A percentile compares a stretch with the other conserved stretches of the same genome.
These are phyloP conservation scores for Eucommia ulmoides DNA, from an alignment of 257 asterid species.

Conservation along the genomic window DNA sequence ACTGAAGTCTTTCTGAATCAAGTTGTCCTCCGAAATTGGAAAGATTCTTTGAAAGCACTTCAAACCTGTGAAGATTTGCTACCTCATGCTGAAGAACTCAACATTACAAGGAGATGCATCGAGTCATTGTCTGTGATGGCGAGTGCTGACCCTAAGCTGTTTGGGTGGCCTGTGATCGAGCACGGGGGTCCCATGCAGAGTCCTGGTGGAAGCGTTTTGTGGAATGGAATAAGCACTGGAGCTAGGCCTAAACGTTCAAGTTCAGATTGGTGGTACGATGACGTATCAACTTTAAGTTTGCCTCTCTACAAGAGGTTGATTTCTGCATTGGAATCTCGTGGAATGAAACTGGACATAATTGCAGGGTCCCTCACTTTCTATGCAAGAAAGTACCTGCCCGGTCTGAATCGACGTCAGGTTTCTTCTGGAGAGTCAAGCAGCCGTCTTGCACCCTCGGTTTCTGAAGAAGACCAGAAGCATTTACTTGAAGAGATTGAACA, in stretches of 20 bases:
- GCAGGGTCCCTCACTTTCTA: slow-evolving; percentile 68
- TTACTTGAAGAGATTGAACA: slow-evolving; percentile 72
- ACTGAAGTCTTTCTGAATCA: slow-evolving; percentile 76
- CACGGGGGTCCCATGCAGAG: slow-evolving; percentile 97
- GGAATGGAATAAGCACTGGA: slow-evolving; percentile 99
- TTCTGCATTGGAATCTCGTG: slow-evolving; percentile 68
- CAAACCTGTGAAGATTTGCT: slow-evolving; percentile 69
- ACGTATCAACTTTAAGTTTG: slow-evolving; percentile 64
- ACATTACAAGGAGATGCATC: slow-evolving; percentile 58
- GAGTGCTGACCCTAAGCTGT: slow-evolving; percentile 61
- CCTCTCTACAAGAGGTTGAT: slow-evolving; percentile 57
- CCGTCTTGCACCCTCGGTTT: slow-evolving; percentile 33
- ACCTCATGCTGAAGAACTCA: slow-evolving; percentile 55
- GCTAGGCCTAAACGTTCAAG: slow-evolving; percentile 59
- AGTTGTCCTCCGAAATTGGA: slow-evolving; percentile 63
- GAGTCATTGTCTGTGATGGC: slow-evolving; percentile 79
- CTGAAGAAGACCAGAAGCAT: slow-evolving; percentile 77
- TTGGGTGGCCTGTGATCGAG: slow-evolving; percentile 94
- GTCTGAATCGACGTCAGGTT: slow-evolving; percentile 57
- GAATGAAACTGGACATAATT: slow-evolving; percentile 46
- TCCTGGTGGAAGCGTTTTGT: slow-evolving; percentile 87
- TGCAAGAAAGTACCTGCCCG: slow-evolving; percentile 75
- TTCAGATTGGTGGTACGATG: slow-evolving; percentile 99
- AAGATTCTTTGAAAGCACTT: slow-evolving; percentile 75
- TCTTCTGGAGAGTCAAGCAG: slow-evolving; percentile 33